Conservation (phyloP, 2,329 filamentous ascomycete genomes). For the Alternaria gaisen region DNA sequence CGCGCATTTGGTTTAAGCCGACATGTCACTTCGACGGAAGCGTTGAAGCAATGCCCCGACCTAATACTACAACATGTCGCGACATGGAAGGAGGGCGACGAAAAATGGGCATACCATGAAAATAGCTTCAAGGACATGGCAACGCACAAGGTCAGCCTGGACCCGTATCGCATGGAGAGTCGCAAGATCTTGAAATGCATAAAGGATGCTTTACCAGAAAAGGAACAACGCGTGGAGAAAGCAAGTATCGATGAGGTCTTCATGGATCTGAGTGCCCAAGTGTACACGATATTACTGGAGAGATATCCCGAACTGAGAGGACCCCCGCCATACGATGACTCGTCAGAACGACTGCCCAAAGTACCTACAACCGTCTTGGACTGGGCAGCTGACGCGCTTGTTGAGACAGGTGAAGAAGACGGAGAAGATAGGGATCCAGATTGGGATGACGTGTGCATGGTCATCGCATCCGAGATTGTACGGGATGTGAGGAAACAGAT, state of each 20-base stretch:
- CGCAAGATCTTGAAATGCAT: slow-evolving; percentile 82
- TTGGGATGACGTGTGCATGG: slow-evolving; percentile 92
- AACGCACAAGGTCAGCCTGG: slow-evolving; percentile 91
- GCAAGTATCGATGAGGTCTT: slow-evolving; percentile 97
- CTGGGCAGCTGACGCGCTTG: slow-evolving; percentile 83
- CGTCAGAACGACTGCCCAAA: slow-evolving; percentile 73
- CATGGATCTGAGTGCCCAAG: slow-evolving; percentile 85
- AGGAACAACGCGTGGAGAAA: slow-evolving; percentile 83
- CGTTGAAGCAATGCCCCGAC: slow-evolving; percentile 84
- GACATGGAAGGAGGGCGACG: slow-evolving; percentile 91
- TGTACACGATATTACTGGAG: slow-evolving; percentile 77
- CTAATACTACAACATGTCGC: slow-evolving; percentile 91
- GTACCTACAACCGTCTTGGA: slow-evolving; percentile 78
- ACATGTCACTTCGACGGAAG: slow-evolving; percentile 81
- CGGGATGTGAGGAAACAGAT: slow-evolving; percentile 76
- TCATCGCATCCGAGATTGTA: slow-evolving; percentile 89
- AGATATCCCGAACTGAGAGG: slow-evolving; percentile 76
- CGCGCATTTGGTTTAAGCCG: slow-evolving; percentile 80
- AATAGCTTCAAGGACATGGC: slow-evolving; percentile 81
- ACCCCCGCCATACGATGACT: slow-evolving; percentile 77
- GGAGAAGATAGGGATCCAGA: slow-evolving; percentile 83
- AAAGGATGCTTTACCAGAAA: slow-evolving; percentile 73
- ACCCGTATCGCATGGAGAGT: slow-evolving; percentile 88
- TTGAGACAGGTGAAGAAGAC: slow-evolving; percentile 78
- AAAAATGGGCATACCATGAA: slow-evolving; percentile 88